Conservation (phyloP, 371 early-diverging fungal species). For the Umbelopsis sp. region DNA sequence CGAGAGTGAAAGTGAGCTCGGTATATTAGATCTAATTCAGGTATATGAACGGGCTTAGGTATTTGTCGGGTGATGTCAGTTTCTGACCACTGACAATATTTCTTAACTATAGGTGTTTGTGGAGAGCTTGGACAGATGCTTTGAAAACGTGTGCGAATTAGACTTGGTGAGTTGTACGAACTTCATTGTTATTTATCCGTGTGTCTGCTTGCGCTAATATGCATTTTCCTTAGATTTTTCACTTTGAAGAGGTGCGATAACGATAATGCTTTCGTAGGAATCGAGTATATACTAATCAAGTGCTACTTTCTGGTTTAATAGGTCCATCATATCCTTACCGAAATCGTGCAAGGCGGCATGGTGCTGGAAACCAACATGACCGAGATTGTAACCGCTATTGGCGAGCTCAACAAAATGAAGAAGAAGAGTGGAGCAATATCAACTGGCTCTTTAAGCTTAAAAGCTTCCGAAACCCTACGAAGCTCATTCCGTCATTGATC, state of each 20-base stretch:
- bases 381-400: conserved; percentile 66
- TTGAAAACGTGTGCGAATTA: conserved; percentile 96
- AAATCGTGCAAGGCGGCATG: conserved; percentile 81
- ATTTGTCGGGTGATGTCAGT: no score
- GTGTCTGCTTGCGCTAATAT: not conserved
- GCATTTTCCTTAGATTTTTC: conserved; percentile 63
- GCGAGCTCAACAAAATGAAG: conserved; percentile 53
- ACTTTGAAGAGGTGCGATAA: conserved; percentile 67
- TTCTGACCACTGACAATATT: not conserved
- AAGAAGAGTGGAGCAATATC: conserved; percentile 50
- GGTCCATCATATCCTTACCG: conserved; percentile 76
- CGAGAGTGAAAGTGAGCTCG: conserved; percentile 92
- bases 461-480: conserved; percentile 47
- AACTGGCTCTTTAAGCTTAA: conserved; percentile 40
- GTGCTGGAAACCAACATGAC: conserved; percentile 70
- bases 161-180: conserved; percentile 69
- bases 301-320: conserved; percentile 2
- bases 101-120: conserved; percentile 80
- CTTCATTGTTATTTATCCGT: no score
- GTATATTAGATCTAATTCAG: conserved; percentile 93
- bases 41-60: conserved; percentile 37
- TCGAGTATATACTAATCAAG: no score
- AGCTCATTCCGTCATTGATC: conserved; percentile 46
- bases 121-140: conserved; percentile 89
- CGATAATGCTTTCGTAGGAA: no score